Base-by-base conservation (phyloP, 2,329 filamentous ascomycete genomes). In the Dactylellina drechsleri region DNA sequence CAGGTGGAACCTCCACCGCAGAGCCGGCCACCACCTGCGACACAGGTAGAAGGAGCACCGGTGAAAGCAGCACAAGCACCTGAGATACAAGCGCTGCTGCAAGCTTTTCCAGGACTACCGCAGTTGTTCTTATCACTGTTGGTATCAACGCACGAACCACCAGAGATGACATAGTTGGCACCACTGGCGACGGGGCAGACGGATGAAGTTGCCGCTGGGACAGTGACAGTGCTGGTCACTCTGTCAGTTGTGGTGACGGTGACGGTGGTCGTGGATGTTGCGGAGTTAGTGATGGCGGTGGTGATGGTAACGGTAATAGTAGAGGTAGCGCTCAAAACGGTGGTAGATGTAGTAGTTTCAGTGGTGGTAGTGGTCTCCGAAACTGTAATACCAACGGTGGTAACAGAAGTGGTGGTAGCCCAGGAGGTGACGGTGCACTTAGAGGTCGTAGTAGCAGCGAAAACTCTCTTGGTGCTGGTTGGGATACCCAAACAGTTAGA, bases 1-100 rank as follows among this genome's bases (percentile, higher is more conserved):
- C 70, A 74, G 13, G 70, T 74, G 13, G 66, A 70, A 3, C 53
- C 62, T 13, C 52, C 62, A 10, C 49, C 70, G 45, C 70, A 74
- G 43, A 62, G 54, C 3, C 53, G 56, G 18, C 70, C 70, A 13
- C 70, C 70, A 15, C 53, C 49, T 4, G 20, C 56, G 5, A 18
- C 18, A 41, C 70, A 74, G 15, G 43, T 49, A 8, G 70, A 74
- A 31, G 60, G 52, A 4, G 26, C 31, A 15, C 23, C 54, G 18
- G 31, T 20, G 26, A 56, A 74, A 41, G 62, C 62, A 31, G 70
- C 61, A 47, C 70, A 74, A 54, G 70, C 70, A 16, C 70, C 57
- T 16, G 31, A 52, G 47, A 62, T 47, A 28, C 70, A 74, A 20
- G 23, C 54, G 31, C 6, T 74, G 18, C 62, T 58, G 50, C 70